Percentiles rank a stretch among this genome's conserved stretches.
Conservation (phyloP, 2,329 filamentous ascomycete species). For the Penicillium sp. region DNA sequence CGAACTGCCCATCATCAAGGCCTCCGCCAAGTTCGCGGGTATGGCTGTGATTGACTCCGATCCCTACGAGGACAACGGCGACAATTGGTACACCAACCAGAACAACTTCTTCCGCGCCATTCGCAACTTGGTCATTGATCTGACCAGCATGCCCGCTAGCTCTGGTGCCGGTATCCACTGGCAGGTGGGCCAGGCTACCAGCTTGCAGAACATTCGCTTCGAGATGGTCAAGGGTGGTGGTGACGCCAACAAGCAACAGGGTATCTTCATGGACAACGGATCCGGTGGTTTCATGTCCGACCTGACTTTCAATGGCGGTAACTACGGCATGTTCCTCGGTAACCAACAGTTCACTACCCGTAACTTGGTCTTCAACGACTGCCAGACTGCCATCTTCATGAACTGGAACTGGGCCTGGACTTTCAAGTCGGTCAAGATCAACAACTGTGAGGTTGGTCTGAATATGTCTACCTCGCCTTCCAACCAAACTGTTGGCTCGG, state of each 20-base stretch:
- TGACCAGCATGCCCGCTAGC: conserved; percentile 61
- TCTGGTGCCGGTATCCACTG: conserved; percentile 73
- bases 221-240: conserved; percentile 69
- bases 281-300: conserved; percentile 83
- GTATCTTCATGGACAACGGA: conserved; percentile 82
- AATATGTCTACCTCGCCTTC: conserved; percentile 69
- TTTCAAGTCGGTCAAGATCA: conserved; percentile 72
- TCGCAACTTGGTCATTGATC: conserved; percentile 77
- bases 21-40: conserved; percentile 67
- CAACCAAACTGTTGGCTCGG: conserved; percentile 77
- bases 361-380: conserved; percentile 77
- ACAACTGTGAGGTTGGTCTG: conserved; percentile 71
- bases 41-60: conserved; percentile 89
- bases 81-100: conserved; percentile 77
- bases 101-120: conserved; percentile 81
- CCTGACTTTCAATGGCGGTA: conserved; percentile 78
- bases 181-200: conserved; percentile 82
- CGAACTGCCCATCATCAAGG: conserved; percentile 72
- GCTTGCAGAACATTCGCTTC: conserved; percentile 76
- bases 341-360: conserved; percentile 86
- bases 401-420: conserved; percentile 92
- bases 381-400: conserved; percentile 80
- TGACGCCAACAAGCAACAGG: conserved; percentile 66
- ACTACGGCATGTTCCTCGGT: conserved; percentile 73
- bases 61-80: conserved; percentile 68